phyloP scores from a whole-genome alignment of 495 filamentous ascomycete species.

The Penicillium salamii region DNA sequence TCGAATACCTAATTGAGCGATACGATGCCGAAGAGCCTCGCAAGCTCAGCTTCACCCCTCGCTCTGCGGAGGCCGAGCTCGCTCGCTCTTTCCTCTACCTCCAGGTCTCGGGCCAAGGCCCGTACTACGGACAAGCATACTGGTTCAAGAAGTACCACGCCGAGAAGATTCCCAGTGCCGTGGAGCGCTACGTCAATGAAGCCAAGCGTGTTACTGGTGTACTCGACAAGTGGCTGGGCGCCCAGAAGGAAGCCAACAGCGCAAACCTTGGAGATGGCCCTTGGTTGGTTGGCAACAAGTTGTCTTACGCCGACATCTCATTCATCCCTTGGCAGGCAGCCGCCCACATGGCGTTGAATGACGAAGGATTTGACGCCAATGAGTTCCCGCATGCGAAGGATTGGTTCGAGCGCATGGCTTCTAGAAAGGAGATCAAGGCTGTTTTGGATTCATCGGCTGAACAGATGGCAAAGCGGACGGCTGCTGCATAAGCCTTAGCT shows the following conservation, averaged over 20 bases:
- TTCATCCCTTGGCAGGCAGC: slow-evolving; percentile 15
- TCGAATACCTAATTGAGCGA: slow-evolving; percentile 59
- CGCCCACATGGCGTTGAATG: slow-evolving; percentile 49
- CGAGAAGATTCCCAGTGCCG: slow-evolving; percentile 51
- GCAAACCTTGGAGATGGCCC: slow-evolving; percentile 13
- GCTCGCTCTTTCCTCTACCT: slow-evolving; percentile 47
- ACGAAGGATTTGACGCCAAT: slow-evolving; percentile 37
- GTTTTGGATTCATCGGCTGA: neutral
- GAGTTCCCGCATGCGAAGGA: slow-evolving; percentile 24
- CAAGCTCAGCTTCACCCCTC: slow-evolving; percentile 48
- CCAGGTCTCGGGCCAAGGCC: slow-evolving; percentile 50
- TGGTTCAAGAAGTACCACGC: slow-evolving; percentile 51
- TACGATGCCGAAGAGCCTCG: slow-evolving; percentile 53
- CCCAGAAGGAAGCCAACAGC: slow-evolving; percentile 34
- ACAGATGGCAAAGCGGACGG: neutral
- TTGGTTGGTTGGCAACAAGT: slow-evolving; percentile 54
- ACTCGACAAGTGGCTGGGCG: slow-evolving; percentile 44
- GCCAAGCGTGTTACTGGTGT: slow-evolving; percentile 53
- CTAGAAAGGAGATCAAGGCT: neutral
- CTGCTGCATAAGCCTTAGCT: neutral
- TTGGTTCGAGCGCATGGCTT: slow-evolving; percentile 14
- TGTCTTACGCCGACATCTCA: slow-evolving; percentile 9
- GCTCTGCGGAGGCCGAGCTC: slow-evolving; percentile 38
- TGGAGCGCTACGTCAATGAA: slow-evolving; percentile 56
- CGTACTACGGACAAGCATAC: slow-evolving; percentile 52